These are phyloP conservation scores for Citrus glauca DNA, from an alignment of 345 rosid species.

Conservation along the genomic window DNA sequence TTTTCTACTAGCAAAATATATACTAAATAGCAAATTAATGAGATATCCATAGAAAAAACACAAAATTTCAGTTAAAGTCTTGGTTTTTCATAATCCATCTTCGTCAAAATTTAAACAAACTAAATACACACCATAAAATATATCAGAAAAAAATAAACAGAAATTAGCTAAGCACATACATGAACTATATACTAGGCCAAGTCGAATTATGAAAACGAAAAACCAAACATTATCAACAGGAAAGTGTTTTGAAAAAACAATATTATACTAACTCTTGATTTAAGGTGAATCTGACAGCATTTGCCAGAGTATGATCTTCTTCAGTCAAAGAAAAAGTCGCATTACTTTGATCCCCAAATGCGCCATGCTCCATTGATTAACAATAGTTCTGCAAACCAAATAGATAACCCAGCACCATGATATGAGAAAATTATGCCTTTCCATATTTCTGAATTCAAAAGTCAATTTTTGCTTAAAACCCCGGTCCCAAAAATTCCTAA, in stretches of 20 bases:
- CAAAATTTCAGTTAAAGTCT: neutral
- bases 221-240: neutral
- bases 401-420: neutral
- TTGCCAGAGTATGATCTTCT: slow-evolving; percentile 90
- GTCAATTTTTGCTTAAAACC: neutral
- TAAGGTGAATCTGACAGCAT: slow-evolving; percentile 71
- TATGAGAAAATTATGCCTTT: neutral
- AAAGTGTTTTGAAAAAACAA: neutral
- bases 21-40: neutral
- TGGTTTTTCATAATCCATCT: neutral
- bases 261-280: slow-evolving; percentile 77
- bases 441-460: neutral
- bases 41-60: neutral
- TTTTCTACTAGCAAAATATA: neutral
- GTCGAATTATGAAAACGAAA: neutral
- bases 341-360: slow-evolving; percentile 43
- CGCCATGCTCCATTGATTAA: slow-evolving; percentile 67
- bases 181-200: neutral
- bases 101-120: neutral
- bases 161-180: neutral
- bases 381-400: neutral
- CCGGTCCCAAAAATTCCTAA: neutral
- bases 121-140: neutral
- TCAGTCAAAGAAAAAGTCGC: slow-evolving; percentile 68
- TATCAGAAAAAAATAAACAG: neutral